Base-by-base conservation (phyloP, 1,139 yeast species). In the Debaryomyces robertsiae region DNA sequence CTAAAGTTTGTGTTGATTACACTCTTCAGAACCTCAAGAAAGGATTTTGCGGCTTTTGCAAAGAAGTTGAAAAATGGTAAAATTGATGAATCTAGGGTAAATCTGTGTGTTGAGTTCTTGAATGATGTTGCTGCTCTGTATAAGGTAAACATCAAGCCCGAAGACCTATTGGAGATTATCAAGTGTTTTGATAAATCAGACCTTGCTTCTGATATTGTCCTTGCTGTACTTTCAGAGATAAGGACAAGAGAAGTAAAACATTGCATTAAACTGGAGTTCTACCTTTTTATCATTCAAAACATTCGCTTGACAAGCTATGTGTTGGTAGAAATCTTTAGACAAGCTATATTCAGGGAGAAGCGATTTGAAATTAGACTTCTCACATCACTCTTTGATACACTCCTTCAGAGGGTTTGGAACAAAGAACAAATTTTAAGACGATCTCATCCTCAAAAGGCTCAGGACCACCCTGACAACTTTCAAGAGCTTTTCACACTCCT, bases 251-350 rank as follows among this genome's bases (percentile, higher is more conserved):
- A 31, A 16, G 9, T 19, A 15, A 23, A 18, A 9, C 14, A 23
- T 15, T 13, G 16, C 19, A 5, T 15, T 6, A 9, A n/a, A 3
- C 11, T 13, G 6, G 10, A 13, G n/a, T 35, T 35, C 22, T 36
- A 40, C 25, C 17, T 22, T 27, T 23, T 18, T 13, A 31, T 34
- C 23, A n/a, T 31, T 13, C 30, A 28, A 18, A 29, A 40, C 18
- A 25, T 35, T 9, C 17, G 39, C 9, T n/a, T 40, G 3, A 36
- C 64, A 3, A 55, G 53, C 10, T 55, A 50, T 27, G 48, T 52
- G 1, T 40, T 59, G 10, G 47, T 60, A 6, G 68, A 64, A 42
- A 35, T 60, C 2, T 42, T 55, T 27, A 46, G 68, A 29, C 53
- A 52, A 16, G 38, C 56, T 4, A 24, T 56, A 24, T 30, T 60